Evolutionary conservation across 768 basidiomycete genomes (phyloP).

Genomic region (Panellus pusillus): DNA sequence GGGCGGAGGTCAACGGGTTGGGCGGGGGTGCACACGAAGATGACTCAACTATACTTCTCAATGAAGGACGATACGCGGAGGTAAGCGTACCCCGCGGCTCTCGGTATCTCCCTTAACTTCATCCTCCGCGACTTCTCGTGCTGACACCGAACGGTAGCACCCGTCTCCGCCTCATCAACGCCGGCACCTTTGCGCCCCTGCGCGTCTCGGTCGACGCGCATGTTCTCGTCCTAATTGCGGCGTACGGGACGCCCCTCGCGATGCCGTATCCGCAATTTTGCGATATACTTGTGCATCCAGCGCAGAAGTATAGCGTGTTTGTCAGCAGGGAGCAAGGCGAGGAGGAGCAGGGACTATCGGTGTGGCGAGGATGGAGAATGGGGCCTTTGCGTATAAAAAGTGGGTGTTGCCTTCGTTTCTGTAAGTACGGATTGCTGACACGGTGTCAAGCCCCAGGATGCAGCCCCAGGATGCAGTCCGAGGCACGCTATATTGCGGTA

Average conservation of each 20-base stretch:
- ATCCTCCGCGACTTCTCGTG: too few species aligned
- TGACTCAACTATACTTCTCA: not conserved
- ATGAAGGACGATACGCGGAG: not conserved
- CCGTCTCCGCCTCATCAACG: conserved; percentile 49
- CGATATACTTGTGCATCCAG: conserved; percentile 42
- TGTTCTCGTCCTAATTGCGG: conserved; percentile 46
- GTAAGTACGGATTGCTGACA: not conserved
- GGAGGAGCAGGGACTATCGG: conserved; percentile 6
- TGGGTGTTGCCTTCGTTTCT: not conserved
- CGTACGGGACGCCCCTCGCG: conserved; percentile 44
- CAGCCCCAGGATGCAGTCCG: conserved; percentile 7
- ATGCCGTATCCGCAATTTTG: conserved; percentile 34
- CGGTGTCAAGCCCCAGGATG: not conserved
- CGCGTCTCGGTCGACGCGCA: conserved; percentile 48
- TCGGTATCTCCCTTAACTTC: too few species aligned
- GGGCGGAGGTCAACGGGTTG: conserved; percentile 25
- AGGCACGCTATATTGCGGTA: conserved; percentile 14
- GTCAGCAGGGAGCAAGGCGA: conserved; percentile 15
- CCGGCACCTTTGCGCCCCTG: conserved; percentile 47
- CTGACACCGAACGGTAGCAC: conserved; percentile 32
- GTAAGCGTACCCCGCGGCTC: too few species aligned
- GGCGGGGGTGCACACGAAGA: not conserved
- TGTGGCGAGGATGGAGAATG: conserved; percentile 8
- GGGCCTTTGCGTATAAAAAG: conserved; percentile 15
- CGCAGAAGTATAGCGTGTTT: conserved; percentile 53